Percentiles rank a stretch among this genome's conserved stretches.
Evolutionary conservation across 306 rosid genomes (phyloP).

Genomic region (Vicia villosa): DNA sequence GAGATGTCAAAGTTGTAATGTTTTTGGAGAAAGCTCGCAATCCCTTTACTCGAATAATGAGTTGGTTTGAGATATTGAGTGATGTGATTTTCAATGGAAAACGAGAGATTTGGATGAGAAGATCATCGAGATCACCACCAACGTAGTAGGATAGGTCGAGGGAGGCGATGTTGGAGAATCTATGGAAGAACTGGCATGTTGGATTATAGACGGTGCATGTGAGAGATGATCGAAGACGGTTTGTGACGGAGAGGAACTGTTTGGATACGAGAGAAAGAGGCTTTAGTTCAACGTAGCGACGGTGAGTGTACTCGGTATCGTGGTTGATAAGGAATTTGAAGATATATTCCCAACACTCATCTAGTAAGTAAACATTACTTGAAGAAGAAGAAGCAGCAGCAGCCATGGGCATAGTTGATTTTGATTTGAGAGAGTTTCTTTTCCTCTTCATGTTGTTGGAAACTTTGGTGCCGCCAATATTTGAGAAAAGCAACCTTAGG

Average conservation of each 20-base stretch:
- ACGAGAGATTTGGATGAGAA: conserved; percentile 44
- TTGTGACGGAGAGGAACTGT: background rate
- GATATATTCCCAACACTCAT: background rate
- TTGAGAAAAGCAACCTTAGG: no score
- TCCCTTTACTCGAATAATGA: conserved; percentile 21
- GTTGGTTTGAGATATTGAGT: conserved; percentile 42
- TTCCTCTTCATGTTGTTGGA: no score
- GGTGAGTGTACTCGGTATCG: no score
- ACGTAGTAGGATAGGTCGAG: background rate
- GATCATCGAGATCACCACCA: conserved; percentile 19
- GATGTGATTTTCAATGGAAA: conserved; percentile 43
- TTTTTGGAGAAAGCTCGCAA: no score
- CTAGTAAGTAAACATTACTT: no score
- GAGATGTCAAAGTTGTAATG: no score
- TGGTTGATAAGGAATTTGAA: background rate
- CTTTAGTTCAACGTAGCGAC: background rate
- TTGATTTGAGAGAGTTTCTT: no score
- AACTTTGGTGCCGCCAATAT: no score
- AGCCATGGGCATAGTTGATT: no score
- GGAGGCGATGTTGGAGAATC: background rate
- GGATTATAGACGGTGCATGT: background rate
- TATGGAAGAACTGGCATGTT: background rate
- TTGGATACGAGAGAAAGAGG: background rate
- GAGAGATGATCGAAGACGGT: background rate
- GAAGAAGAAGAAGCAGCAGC: no score